Evolutionary conservation across 441 rosid genomes (phyloP), one percentile per base, ranked within the genome.

Genomic region (Melastoma candidum): DNA sequence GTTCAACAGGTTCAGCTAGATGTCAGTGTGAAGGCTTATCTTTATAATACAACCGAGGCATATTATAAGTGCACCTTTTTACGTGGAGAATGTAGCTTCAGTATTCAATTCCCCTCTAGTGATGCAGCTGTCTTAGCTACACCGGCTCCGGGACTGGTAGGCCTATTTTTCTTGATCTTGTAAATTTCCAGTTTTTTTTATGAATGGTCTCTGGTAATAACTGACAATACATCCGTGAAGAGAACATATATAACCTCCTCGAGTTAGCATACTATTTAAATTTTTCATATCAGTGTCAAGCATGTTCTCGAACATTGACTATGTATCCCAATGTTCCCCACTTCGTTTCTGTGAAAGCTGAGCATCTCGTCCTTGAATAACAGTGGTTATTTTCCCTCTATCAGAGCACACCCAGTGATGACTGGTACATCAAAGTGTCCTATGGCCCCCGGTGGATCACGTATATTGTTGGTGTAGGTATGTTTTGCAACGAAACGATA

Each of bases 361-460:
- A 4, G 47, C 5, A 44, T 12, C 24, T 48, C 64, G 13, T 17
- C 22, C 44, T 46, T 14, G 47, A 56, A 46, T 39, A 46, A 51
- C 65, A 26, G 3, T 51, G 53, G 26, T 63, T 53, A 43, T 67
- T 66, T 63, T 67, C 48, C 61, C 46, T 67, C 56, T 70, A 66
- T 56, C 76, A 94, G 97, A 77, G 66, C 50, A 60, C 79, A 59
- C 48, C 70, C 46, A 61, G 58, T 27, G 75, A 75, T 60, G 80
- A 77, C 66, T 83, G 87, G 85, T 66, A 74, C 48, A 84, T 89
- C 51, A 87, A 76, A 69, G 56, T 89, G 59, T 83, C 95, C 17
- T 89, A 84, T 69, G 90, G 78, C 25, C 96, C 97, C 36, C 80
- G 97, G 77, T 89, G 97, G 99, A 74, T 83, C 56, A 79, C 96